These are phyloP conservation scores for Fusarium sp. DNA, from an alignment of 2,329 filamentous ascomycete genomes.

Conservation along the genomic window DNA sequence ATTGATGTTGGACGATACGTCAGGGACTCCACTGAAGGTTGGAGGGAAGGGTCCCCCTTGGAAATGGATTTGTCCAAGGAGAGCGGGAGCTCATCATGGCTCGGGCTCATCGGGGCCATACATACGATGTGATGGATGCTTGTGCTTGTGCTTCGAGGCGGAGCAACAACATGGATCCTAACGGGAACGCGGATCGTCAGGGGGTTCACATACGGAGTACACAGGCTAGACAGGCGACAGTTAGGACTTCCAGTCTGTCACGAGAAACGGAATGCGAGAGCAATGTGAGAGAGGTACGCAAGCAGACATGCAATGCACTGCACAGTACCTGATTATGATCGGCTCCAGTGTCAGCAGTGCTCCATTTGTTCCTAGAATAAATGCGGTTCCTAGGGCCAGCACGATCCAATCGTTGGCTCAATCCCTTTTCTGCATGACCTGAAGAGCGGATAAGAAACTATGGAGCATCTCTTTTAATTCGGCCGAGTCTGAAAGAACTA, in stretches of 20 bases:
- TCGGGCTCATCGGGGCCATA: not conserved
- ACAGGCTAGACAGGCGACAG: not conserved
- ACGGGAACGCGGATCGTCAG: slow-evolving; percentile 7
- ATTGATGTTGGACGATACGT: slow-evolving; percentile 19
- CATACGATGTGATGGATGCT: not conserved
- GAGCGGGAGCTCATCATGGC: slow-evolving; percentile 4
- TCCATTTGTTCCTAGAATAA: slow-evolving; percentile 10
- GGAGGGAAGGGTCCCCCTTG: slow-evolving; percentile 9
- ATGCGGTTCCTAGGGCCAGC: slow-evolving; percentile 4
- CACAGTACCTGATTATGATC: slow-evolving; percentile 27
- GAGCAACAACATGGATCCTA: slow-evolving; percentile 1
- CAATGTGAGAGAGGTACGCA: not conserved
- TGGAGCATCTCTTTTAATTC: slow-evolving; percentile 21
- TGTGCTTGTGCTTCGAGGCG: not conserved
- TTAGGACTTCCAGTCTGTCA: not conserved
- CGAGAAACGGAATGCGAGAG: not conserved
- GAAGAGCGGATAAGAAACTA: slow-evolving; percentile 22
- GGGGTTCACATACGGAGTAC: not conserved
- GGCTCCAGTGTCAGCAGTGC: not conserved
- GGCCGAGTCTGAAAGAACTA: slow-evolving; percentile 3
- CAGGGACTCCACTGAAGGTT: slow-evolving; percentile 20
- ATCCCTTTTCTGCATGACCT: slow-evolving; percentile 26
- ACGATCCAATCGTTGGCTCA: slow-evolving; percentile 19
- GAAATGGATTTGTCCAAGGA: slow-evolving; percentile 27
- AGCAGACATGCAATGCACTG: not conserved